Evolutionary conservation across 352 stramenopile species (phyloP), one percentile per base, ranked within the genome.

Genomic region (Globisporangium irregulare): DNA sequence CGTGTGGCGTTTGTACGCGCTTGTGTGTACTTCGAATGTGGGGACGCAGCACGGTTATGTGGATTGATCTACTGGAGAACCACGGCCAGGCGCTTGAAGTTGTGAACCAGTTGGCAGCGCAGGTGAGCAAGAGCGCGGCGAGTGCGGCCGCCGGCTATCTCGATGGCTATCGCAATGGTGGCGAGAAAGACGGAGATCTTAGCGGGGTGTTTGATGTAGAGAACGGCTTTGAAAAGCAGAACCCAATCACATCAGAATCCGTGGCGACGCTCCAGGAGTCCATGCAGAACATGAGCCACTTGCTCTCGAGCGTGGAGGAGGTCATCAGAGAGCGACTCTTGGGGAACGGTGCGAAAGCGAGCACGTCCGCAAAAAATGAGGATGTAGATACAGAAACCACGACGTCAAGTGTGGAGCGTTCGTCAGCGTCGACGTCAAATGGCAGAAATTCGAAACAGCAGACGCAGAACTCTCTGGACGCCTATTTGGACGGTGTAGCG

Each of bases 381-480:
- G 22, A 15, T 5, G n/a, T 10, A 29, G n/a, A 34, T 14, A 62
- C 32, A 34, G 57, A 27, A 12, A 18, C 14, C 1, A 54, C 36
- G 14, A 25, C 12, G 27, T 6, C 14, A 20, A 22, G 3, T 18
- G 8, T 53, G 22, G 58, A 22, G 58, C 22, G 14, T 29, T 38
- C 54, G 5, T 64, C 29, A 53, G 41, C 27, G 29, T 59, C 46
- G 25, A n/a, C 29, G 8, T 27, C 36, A 41, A 55, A 6, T 3
- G 29, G 12, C 27, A n/a, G 32, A 20, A n/a, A 43, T 14, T 10
- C 9, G 29, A 50, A 62, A 38, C 24, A 56, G 12, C 53, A 22
- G 22, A 34, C 27, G 27, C 54, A 71, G 22, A 64, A 84, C 69
- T 60, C 68, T 6, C 20, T 84, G 25, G 73, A 82, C 51, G 57